Base-by-base conservation (phyloP, 108 stramenopile genomes). In the Cyclostephanos invisitatus region DNA sequence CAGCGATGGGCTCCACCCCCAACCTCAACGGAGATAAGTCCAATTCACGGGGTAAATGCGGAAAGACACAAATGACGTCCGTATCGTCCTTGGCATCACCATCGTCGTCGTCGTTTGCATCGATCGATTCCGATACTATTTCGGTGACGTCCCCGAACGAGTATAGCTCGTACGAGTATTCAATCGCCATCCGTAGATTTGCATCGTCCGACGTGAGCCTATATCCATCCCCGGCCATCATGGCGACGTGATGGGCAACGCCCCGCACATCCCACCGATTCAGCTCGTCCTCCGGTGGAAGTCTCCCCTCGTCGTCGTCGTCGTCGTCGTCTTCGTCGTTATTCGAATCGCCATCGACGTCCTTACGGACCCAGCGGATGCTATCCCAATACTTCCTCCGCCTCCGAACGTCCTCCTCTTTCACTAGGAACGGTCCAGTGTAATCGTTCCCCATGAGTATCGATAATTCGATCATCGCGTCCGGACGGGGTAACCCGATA, bases 361-460 rank as follows among this genome's bases (percentile, higher is more conserved):
- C 38, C 27, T n/a, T n/a, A n/a, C 49, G 25, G 18, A 64, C 25
- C 77, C 77, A 78, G 22, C 40, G 49, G 0, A 78, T 5, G 25
- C 77, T 78, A n/a, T 73, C 21, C 72, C 72, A 73, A 36, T 60
- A 73, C 40, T 73, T 38, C 28, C 60, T 58, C 11, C 72, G 77
- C 20, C 64, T 67, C 58, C 11, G 9, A 35, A 27, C 14, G 35
- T 74, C 60, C 2, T 27, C 50, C 15, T 80, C 60, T n/a, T 61
- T 46, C 15, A 80, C 64, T 0, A 40, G 11, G 28, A 75, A 74
- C n/a, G 78, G 74, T 28, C 57, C 32, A 2, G 81, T 84, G 66
- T 88, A 91, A 54, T 91, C 90, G 69, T 91, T 91, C 10, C 90
- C 90, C 73, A 87, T 18, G 9, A 91, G 38, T 20, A 87, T 83